Conservation (phyloP, 2,329 filamentous ascomycete genomes). For the Bipolaris victoriae region DNA sequence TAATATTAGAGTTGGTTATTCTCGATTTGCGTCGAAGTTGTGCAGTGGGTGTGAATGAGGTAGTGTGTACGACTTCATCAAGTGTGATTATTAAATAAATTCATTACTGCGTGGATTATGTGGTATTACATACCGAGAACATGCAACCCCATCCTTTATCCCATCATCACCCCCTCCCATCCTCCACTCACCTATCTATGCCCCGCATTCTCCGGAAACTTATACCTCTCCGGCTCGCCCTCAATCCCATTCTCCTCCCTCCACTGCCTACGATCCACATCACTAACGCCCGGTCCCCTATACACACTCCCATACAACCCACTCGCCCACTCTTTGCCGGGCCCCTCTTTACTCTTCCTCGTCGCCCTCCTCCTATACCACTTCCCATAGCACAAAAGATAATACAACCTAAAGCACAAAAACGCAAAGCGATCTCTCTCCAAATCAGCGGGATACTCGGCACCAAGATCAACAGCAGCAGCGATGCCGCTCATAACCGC, state of each 20-base stretch:
- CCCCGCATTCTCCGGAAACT: slow-evolving; percentile 22
- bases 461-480: slow-evolving; percentile 72
- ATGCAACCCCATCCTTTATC: too few species aligned
- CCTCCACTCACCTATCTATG: slow-evolving; percentile 3
- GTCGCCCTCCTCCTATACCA: slow-evolving; percentile 60
- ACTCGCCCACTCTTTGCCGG: slow-evolving; percentile 62
- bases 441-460: slow-evolving; percentile 66
- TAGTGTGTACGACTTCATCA: not conserved
- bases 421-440: slow-evolving; percentile 68
- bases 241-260: slow-evolving; percentile 52
- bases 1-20: not conserved
- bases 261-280: slow-evolving; percentile 62
- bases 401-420: slow-evolving; percentile 66
- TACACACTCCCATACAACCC: slow-evolving; percentile 67
- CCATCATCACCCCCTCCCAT: not conserved
- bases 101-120: too few species aligned
- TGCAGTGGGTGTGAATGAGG: not conserved
- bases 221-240: slow-evolving; percentile 15
- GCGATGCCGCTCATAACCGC: slow-evolving; percentile 74
- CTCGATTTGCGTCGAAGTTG: not conserved
- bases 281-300: slow-evolving; percentile 62
- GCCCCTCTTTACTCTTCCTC: slow-evolving; percentile 53
- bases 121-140: too few species aligned
- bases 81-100: too few species aligned
- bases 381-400: slow-evolving; percentile 65